Conservation (phyloP, 305 asterid species). For the Fraxinus xanthoxyloides region DNA sequence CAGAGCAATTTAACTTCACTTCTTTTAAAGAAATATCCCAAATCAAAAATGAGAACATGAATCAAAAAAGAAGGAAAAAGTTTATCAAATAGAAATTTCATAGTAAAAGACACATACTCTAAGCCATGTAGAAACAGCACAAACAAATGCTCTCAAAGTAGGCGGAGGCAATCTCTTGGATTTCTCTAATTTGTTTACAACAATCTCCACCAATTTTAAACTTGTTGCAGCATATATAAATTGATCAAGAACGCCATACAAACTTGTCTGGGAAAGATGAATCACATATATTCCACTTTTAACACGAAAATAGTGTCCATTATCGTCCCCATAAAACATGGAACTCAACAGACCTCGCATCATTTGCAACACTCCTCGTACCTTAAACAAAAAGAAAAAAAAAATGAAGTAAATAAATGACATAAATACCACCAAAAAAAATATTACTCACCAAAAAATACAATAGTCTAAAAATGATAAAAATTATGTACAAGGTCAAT, state of each 20-base stretch:
- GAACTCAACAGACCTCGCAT: conserved; percentile 74
- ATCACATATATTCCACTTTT: conserved; percentile 65
- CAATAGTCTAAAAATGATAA: background rate
- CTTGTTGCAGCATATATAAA: conserved; percentile 77
- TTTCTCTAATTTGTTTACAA: conserved; percentile 53
- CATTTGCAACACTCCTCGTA: conserved; percentile 79
- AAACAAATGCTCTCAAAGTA: conserved; percentile 75
- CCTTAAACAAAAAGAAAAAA: conserved; percentile 40
- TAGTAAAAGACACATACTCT: conserved; percentile 36
- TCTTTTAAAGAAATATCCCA: conserved; percentile 71
- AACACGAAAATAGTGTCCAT: conserved; percentile 42
- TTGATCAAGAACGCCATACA: conserved; percentile 64
- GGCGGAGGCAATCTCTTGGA: conserved; percentile 57
- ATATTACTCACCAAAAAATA: background rate
- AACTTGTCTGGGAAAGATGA: conserved; percentile 84
- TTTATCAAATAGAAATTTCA: background rate
- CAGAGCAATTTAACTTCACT: conserved; percentile 56
- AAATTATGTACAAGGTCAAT: conserved; percentile 57
- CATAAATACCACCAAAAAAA: background rate
- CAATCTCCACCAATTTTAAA: conserved; percentile 58
- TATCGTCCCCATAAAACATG: conserved; percentile 61
- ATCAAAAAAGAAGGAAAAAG: background rate
- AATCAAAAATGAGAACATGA: conserved; percentile 18
- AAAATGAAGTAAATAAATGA: conserved; percentile 12
- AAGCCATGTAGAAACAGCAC: conserved; percentile 72